Conservation (phyloP, 2,329 filamentous ascomycete species). For the Stachybotrys chartarum region DNA sequence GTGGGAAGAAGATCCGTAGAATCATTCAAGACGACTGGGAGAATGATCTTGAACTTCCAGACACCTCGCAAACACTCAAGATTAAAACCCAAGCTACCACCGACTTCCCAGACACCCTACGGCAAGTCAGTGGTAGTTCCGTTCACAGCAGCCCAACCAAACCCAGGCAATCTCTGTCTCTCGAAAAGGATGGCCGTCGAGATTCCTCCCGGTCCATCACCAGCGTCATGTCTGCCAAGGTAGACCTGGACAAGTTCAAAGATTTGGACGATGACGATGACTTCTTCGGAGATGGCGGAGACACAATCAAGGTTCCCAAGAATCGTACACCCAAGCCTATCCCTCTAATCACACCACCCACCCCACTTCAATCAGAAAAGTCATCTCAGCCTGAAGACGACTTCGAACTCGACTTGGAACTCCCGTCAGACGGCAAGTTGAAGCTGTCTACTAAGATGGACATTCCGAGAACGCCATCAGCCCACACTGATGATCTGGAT, state of each 20-base stretch:
- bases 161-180: constrained; percentile 15
- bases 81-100: constrained; percentile 56
- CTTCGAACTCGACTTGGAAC: constrained; percentile 66
- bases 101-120: constrained; percentile 60
- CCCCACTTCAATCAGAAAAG: constrained; percentile 29
- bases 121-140: constrained; percentile 56
- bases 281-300: constrained; percentile 55
- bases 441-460: constrained; percentile 56
- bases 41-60: constrained; percentile 67
- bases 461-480: constrained; percentile 54
- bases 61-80: constrained; percentile 49
- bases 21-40: constrained; percentile 76
- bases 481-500: constrained; percentile 69
- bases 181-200: constrained; percentile 19
- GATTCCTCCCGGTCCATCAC: constrained; percentile 23
- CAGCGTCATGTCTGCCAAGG: constrained; percentile 33
- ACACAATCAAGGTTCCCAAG: constrained; percentile 64
- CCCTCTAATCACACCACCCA: constrained; percentile 49
- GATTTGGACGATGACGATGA: constrained; percentile 57
- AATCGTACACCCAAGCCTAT: constrained; percentile 45
- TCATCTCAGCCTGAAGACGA: constrained; percentile 46
- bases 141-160: constrained; percentile 46
- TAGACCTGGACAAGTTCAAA: constrained; percentile 57
- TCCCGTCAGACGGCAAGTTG: constrained; percentile 60
- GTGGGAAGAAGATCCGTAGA: constrained; percentile 64